Percentiles rank a stretch among this genome's conserved stretches.
Evolutionary conservation across 2,329 filamentous ascomycete species (phyloP).

Genomic region (Penicillium capsulatum): DNA sequence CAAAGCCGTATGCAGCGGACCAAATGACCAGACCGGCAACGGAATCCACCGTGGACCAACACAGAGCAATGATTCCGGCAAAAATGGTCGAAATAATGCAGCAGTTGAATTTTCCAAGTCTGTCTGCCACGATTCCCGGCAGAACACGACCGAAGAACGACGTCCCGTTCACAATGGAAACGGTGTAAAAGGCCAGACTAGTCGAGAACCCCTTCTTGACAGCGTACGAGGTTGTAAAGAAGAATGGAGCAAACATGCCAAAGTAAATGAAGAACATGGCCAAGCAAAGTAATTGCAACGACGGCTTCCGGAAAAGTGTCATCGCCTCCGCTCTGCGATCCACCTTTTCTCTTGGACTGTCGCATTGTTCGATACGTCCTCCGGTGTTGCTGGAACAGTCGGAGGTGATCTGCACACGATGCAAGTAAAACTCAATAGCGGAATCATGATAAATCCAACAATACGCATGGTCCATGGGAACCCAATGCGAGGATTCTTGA

Average conservation of each 20-base stretch:
- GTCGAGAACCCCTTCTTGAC: slow-evolving; percentile 25
- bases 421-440: slow-evolving; percentile 32
- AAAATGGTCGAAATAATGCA: slow-evolving; percentile 28
- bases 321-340: slow-evolving; percentile 7
- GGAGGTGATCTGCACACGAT: slow-evolving; percentile 14
- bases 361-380: background rate
- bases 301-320: slow-evolving; percentile 17
- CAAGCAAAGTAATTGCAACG: slow-evolving; percentile 25
- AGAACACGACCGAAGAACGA: slow-evolving; percentile 38
- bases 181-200: slow-evolving; percentile 36
- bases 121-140: slow-evolving; percentile 36
- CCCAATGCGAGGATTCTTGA: slow-evolving; percentile 23
- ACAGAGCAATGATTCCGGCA: slow-evolving; percentile 43
- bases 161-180: slow-evolving; percentile 38
- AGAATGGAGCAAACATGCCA: slow-evolving; percentile 41
- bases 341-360: background rate
- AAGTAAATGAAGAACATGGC: slow-evolving; percentile 38
- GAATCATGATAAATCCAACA: slow-evolving; percentile 42
- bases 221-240: slow-evolving; percentile 34
- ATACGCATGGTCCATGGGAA: slow-evolving; percentile 40
- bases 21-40: slow-evolving; percentile 46
- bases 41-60: slow-evolving; percentile 42
- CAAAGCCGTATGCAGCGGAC: slow-evolving; percentile 45
- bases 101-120: slow-evolving; percentile 33
- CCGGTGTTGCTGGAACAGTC: background rate